Conservation (phyloP, 2,329 filamentous ascomycete genomes). For the Colletotrichum spaethianum region DNA sequence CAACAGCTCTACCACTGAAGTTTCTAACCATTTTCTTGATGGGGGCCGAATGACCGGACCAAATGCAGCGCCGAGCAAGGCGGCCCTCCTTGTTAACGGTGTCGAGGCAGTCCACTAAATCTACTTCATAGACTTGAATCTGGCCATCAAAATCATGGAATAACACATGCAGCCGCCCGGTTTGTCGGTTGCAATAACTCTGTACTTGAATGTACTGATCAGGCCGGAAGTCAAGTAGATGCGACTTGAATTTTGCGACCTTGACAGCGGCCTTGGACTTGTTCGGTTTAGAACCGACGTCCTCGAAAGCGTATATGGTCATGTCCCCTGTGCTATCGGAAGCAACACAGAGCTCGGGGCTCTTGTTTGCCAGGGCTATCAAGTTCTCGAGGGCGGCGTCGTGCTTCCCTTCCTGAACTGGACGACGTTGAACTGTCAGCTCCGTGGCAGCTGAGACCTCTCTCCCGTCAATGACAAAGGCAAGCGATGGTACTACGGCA, state of each 20-base stretch:
- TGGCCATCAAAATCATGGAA: constrained; percentile 89
- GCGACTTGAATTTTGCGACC: constrained; percentile 81
- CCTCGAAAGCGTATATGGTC: constrained; percentile 94
- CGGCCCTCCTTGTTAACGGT: constrained; percentile 73
- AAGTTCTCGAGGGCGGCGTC: constrained; percentile 86
- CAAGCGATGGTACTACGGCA: constrained; percentile 46
- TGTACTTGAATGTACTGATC: constrained; percentile 75
- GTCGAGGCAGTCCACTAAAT: constrained; percentile 86
- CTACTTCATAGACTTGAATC: constrained; percentile 85
- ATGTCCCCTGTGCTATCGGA: constrained; percentile 88
- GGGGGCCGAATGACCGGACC: constrained; percentile 87
- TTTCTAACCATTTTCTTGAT: constrained; percentile 91
- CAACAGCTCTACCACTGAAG: constrained; percentile 82
- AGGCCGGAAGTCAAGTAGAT: constrained; percentile 62
- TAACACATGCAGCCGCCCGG: constrained; percentile 79
- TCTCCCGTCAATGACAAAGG: constrained; percentile 86
- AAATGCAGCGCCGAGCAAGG: constrained; percentile 74
- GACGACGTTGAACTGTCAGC: constrained; percentile 73
- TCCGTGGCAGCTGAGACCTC: constrained; percentile 86
- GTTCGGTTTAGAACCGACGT: constrained; percentile 79
- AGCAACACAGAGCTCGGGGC: constrained; percentile 88
- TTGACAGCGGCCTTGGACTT: constrained; percentile 83
- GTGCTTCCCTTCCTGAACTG: constrained; percentile 26
- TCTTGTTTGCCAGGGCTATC: constrained; percentile 86
- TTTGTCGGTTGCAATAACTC: constrained; percentile 77